Evolutionary conservation across 2,329 filamentous ascomycete genomes (phyloP), one percentile per base, ranked within the genome.

Genomic region (Apiospora malaysiana): DNA sequence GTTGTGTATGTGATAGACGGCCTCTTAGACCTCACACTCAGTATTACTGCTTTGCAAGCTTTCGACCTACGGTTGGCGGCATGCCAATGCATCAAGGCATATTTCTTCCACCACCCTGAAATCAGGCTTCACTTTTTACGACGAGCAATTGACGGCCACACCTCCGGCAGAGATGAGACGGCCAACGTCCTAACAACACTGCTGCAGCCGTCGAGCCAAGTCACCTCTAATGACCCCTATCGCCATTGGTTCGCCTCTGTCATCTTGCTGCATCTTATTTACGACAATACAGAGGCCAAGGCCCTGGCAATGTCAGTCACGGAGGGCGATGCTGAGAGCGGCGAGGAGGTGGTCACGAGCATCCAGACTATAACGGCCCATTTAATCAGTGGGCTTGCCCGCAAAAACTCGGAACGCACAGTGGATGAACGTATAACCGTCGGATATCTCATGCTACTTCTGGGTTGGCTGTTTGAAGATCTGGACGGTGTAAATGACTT

Each of bases 271-370:
- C 95, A 98, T 77, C 85, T 99, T 14, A 82, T 98, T 23, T 92
- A 91, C 73, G 93, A 97, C 72, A 92, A 96, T 75, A 83, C 89
- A 4, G 89, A 93, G 74, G 93, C 93, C 1, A 98, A 98, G 79
- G 86, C 87, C 7, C 86, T 93, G 68, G 91, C 95, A 23, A 94
- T 97, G 87, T 87, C 88, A 27, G 91, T 99, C 25, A 94, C 91
- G 0, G 95, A 98, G 81, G 96, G 96, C 14, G 94, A 98, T 80
- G 93, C 93, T 27, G 91, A 92, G 45, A 93, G 88, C 75, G 96
- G 95, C 4, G 96, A 99, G 83, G 96, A 99, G 81, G 94, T 98
- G 16, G 92, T 99, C 16, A 98, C 95, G 0, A 94, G 94, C 77
- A 94, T 99, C 68, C 96, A 99, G 80, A 92, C 91, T 1, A 88